Conservation (phyloP, 2,329 filamentous ascomycete species). For the Trichoderma afroharzianum region DNA sequence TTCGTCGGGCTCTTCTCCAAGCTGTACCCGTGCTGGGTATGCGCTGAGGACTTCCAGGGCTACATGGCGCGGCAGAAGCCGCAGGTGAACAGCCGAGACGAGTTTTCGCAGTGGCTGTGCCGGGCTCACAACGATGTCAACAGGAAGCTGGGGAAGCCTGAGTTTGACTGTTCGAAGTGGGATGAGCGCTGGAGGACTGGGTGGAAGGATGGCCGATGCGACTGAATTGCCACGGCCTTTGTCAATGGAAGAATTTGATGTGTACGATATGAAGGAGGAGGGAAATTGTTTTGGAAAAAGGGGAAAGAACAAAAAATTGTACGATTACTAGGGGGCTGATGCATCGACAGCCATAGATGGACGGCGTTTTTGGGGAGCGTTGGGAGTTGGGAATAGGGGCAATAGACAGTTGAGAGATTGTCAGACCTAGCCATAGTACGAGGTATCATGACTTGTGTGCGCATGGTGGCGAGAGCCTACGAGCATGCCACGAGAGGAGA, state of each 20-base stretch:
- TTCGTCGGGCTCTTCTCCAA: slow-evolving; percentile 81
- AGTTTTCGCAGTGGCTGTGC: slow-evolving; percentile 80
- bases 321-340: slow-evolving; percentile 3
- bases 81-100: slow-evolving; percentile 53
- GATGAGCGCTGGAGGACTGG: slow-evolving; percentile 93
- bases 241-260: neutral
- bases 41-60: slow-evolving; percentile 82
- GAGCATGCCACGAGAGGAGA: neutral
- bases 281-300: neutral
- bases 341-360: neutral
- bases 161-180: slow-evolving; percentile 88
- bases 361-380: neutral
- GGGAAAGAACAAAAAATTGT: neutral
- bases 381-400: slow-evolving; percentile 6
- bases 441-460: slow-evolving; percentile 2
- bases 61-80: slow-evolving; percentile 76
- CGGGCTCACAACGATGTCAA: slow-evolving; percentile 87
- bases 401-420: neutral
- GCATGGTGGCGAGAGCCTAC: neutral
- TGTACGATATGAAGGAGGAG: neutral
- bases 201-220: slow-evolving; percentile 68
- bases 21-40: slow-evolving; percentile 93
- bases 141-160: slow-evolving; percentile 81
- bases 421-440: neutral
- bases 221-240: slow-evolving; percentile 32